These are phyloP conservation scores for Kalanchoe fedtschenkoi DNA, from an alignment of 164 flowering plant species.

Conservation along the genomic window DNA sequence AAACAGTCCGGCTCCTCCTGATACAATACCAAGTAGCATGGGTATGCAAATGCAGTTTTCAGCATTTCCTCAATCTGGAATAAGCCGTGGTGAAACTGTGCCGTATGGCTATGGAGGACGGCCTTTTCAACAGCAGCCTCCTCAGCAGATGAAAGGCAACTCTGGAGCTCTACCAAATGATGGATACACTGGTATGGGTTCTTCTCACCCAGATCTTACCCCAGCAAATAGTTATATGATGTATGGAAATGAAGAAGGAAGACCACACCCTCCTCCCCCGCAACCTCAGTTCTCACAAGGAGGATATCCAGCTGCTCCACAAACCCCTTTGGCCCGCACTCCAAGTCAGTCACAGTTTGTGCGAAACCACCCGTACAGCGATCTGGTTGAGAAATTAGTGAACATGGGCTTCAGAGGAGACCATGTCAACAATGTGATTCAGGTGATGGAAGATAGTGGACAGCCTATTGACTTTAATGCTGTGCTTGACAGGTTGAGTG, in stretches of 20 bases:
- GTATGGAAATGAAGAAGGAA: constrained; percentile 55
- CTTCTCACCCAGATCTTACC: constrained; percentile 40
- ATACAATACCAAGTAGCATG: not conserved
- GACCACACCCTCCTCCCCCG: constrained; percentile 37
- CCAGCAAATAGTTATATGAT: constrained; percentile 54
- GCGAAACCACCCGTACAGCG: constrained; percentile 60
- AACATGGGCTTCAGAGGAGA: constrained; percentile 88
- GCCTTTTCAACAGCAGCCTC: constrained; percentile 4
- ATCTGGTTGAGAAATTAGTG: constrained; percentile 69
- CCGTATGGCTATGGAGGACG: not conserved
- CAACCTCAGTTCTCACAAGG: constrained; percentile 48
- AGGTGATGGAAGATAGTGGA: constrained; percentile 79
- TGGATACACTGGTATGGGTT: constrained; percentile 34
- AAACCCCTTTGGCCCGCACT: constrained; percentile 27
- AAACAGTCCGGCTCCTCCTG: constrained; percentile 1
- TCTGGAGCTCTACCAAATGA: constrained; percentile 46
- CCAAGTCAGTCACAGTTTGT: constrained; percentile 34
- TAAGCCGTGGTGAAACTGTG: not conserved
- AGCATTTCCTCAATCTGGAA: not conserved
- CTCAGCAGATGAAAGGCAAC: constrained; percentile 23
- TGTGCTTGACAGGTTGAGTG: constrained; percentile 79
- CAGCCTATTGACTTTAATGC: constrained; percentile 72
- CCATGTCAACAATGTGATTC: constrained; percentile 50
- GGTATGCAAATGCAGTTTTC: not conserved
- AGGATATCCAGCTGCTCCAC: constrained; percentile 42